Conservation (phyloP, 2,329 filamentous ascomycete species). For the Botrytis aclada region DNA sequence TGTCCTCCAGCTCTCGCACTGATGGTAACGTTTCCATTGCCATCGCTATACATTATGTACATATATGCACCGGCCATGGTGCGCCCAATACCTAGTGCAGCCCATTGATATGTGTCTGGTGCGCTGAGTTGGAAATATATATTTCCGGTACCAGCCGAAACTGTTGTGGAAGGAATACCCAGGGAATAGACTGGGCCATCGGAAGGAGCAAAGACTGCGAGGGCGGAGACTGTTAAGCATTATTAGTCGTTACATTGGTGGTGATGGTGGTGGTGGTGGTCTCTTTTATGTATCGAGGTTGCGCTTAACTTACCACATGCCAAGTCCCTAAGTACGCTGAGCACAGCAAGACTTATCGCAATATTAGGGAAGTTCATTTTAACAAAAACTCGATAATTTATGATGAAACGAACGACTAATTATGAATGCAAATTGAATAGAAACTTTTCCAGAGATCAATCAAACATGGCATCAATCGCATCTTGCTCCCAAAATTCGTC, state of each 20-base stretch:
- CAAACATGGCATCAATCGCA: neutral
- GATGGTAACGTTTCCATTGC: slow-evolving; percentile 51
- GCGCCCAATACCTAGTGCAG: slow-evolving; percentile 54
- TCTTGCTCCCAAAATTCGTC: neutral
- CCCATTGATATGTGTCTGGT: slow-evolving; percentile 52
- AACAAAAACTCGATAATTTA: neutral
- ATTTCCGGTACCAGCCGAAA: slow-evolving; percentile 41
- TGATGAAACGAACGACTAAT: neutral
- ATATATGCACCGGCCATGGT: slow-evolving; percentile 56
- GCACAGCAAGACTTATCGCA: neutral
- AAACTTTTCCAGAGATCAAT: neutral
- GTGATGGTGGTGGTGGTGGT: neutral
- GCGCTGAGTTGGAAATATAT: slow-evolving; percentile 57
- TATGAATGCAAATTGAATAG: neutral
- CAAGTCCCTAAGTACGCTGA: neutral
- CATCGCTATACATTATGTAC: slow-evolving; percentile 55
- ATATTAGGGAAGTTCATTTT: neutral
- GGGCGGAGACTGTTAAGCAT: neutral
- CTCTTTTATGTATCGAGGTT: neutral
- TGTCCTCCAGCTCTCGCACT: slow-evolving; percentile 46
- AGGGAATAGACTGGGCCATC: slow-evolving; percentile 28
- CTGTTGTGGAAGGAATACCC: slow-evolving; percentile 23
- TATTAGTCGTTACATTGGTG: neutral
- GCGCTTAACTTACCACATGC: neutral
- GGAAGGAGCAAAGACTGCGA: neutral